Conservation (phyloP, 495 filamentous ascomycete species). For the Xylaria acuta region DNA sequence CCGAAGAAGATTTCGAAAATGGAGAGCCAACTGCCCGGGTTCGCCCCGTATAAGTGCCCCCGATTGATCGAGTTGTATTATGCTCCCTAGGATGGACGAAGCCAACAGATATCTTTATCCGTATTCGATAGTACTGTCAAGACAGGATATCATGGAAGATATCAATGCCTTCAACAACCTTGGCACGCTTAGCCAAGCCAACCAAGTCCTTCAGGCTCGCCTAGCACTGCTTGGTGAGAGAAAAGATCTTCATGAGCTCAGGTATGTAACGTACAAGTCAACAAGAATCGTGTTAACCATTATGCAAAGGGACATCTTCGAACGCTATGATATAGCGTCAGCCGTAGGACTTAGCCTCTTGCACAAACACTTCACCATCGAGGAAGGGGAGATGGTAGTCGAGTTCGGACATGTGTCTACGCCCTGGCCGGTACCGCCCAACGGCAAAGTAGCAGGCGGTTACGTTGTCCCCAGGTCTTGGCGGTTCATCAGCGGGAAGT, state of each 20-base stretch:
- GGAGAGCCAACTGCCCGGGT: background rate
- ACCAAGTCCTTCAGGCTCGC: conserved; percentile 13
- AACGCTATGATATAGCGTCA: conserved; percentile 18
- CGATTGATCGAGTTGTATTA: background rate
- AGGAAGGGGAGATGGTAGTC: conserved; percentile 17
- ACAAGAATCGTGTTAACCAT: background rate
- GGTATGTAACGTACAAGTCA: background rate
- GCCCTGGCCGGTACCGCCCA: conserved; percentile 7
- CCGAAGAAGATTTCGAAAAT: background rate
- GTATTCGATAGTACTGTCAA: background rate
- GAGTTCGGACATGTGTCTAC: conserved; percentile 19
- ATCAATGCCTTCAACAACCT: conserved; percentile 14
- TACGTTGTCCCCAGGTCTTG: conserved; percentile 14
- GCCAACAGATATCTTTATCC: background rate
- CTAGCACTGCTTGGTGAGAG: conserved; percentile 5
- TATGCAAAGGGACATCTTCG: conserved; percentile 15
- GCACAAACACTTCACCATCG: conserved; percentile 15
- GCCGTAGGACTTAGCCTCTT: conserved; percentile 7
- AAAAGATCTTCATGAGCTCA: conserved; percentile 17
- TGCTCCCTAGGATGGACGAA: background rate
- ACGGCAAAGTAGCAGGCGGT: conserved; percentile 15
- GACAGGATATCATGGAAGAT: conserved; percentile 10
- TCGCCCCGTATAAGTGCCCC: conserved; percentile 4
- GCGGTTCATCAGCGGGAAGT: conserved; percentile 9
- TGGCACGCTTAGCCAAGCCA: conserved; percentile 12